phyloP scores from a whole-genome alignment of 2,329 filamentous ascomycete species.

The Coleophoma eucalyptorum region DNA sequence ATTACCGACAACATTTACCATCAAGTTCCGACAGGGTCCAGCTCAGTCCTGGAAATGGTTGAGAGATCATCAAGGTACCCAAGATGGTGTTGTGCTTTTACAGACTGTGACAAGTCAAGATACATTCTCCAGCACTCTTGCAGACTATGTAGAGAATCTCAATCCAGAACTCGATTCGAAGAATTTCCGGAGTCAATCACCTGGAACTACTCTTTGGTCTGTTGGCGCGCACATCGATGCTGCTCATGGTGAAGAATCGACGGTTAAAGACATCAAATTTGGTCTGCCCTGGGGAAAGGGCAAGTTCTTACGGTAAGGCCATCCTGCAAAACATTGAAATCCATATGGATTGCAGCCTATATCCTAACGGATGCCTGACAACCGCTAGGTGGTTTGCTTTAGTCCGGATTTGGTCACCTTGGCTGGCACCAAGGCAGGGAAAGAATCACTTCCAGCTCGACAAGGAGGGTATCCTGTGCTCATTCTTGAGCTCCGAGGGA shows the following conservation, averaged over 20 bases:
- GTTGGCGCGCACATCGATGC: slow-evolving; percentile 52
- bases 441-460: slow-evolving; percentile 61
- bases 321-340: neutral
- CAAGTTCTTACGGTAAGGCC: slow-evolving; percentile 25
- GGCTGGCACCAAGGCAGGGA: slow-evolving; percentile 87
- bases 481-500: slow-evolving; percentile 71
- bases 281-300: slow-evolving; percentile 27
- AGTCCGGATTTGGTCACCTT: slow-evolving; percentile 75
- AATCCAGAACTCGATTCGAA: slow-evolving; percentile 52
- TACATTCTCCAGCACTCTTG: slow-evolving; percentile 19
- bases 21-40: slow-evolving; percentile 59
- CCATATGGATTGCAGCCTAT: too few species aligned
- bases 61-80: slow-evolving; percentile 57
- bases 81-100: slow-evolving; percentile 61
- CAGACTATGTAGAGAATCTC: slow-evolving; percentile 51
- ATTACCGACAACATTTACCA: slow-evolving; percentile 57
- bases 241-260: slow-evolving; percentile 54
- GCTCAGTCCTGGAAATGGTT: slow-evolving; percentile 66
- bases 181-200: slow-evolving; percentile 59
- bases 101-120: slow-evolving; percentile 29
- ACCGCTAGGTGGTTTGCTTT: slow-evolving; percentile 70
- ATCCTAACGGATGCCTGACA: too few species aligned
- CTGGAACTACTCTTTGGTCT: slow-evolving; percentile 68
- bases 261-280: slow-evolving; percentile 36
- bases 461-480: slow-evolving; percentile 74